Conservation (phyloP, 352 stramenopile genomes). For the Phytophthora pini region DNA sequence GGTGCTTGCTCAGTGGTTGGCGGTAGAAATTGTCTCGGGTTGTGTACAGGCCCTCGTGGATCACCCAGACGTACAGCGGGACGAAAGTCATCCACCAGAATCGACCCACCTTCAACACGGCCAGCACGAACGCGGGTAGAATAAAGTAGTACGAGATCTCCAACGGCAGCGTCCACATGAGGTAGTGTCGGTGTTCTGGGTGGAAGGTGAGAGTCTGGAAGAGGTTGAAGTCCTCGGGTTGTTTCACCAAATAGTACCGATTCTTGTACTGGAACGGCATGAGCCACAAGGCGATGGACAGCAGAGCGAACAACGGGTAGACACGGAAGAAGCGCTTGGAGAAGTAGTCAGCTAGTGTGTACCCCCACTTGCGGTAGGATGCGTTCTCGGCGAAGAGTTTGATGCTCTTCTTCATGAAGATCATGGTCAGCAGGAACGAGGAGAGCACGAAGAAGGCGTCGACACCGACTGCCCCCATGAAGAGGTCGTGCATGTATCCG, state of each 20-base stretch:
- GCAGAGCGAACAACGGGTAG: slow-evolving; percentile 15
- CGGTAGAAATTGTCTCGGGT: slow-evolving; percentile 12
- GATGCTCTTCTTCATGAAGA: slow-evolving; percentile 32
- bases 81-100: slow-evolving; percentile 17
- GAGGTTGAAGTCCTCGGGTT: slow-evolving; percentile 9
- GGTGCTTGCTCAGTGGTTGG: slow-evolving; percentile 7
- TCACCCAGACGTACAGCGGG: slow-evolving; percentile 13
- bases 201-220: slow-evolving; percentile 16
- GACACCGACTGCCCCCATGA: slow-evolving; percentile 10
- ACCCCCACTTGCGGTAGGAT: slow-evolving; percentile 15
- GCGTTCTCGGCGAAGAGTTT: slow-evolving; percentile 8
- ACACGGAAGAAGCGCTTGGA: slow-evolving; percentile 20
- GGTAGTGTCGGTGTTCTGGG: slow-evolving; percentile 10
- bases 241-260: slow-evolving; percentile 8
- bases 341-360: slow-evolving; percentile 21
- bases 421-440: slow-evolving; percentile 22
- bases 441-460: slow-evolving; percentile 28
- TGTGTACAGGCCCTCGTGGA: slow-evolving; percentile 14
- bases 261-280: slow-evolving; percentile 15
- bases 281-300: slow-evolving; percentile 8
- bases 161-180: slow-evolving; percentile 21
- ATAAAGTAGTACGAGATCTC: slow-evolving; percentile 28
- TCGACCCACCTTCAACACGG: slow-evolving; percentile 3
- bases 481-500: slow-evolving; percentile 6
- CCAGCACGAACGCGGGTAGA: slow-evolving; percentile 12